phyloP scores from a whole-genome alignment of 1,284 basidiomycete genomes.

The Hemileia vastatrix region DNA sequence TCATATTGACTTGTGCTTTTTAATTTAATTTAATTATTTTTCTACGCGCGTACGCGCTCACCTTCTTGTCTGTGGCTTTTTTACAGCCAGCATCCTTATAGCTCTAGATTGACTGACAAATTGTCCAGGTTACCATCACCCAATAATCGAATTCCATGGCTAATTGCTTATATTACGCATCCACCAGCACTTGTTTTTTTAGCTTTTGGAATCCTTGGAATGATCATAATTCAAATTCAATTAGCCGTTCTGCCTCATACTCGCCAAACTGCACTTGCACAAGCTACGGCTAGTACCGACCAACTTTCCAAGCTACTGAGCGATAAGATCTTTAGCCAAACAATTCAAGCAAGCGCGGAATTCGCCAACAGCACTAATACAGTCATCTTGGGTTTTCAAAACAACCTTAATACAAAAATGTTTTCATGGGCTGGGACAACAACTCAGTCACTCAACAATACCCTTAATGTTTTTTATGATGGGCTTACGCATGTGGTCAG shows the following conservation, averaged over 20 bases:
- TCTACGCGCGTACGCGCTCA: no score
- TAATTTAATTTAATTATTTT: no score
- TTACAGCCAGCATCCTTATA: slow-evolving; percentile 7
- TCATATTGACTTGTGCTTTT: no score
- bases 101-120: slow-evolving; percentile 2
- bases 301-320: slow-evolving; percentile 12
- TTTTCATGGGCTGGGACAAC: slow-evolving; percentile 20
- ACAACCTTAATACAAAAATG: slow-evolving; percentile 19
- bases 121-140: not conserved
- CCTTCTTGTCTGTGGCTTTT: no score
- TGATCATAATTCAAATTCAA: slow-evolving; percentile 10
- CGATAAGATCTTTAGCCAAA: slow-evolving; percentile 16
- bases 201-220: slow-evolving; percentile 7
- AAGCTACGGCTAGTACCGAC: slow-evolving; percentile 9
- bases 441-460: slow-evolving; percentile 17
- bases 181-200: slow-evolving; percentile 14
- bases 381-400: slow-evolving; percentile 15
- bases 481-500: slow-evolving; percentile 12
- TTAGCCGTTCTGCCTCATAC: slow-evolving; percentile 2
- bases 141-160: slow-evolving; percentile 12
- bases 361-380: slow-evolving; percentile 18
- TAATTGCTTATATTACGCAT: slow-evolving; percentile 16
- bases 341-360: slow-evolving; percentile 4
- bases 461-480: slow-evolving; percentile 17
- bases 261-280: slow-evolving; percentile 7